phyloP scores from a whole-genome alignment of 352 stramenopile species.

The Globisporangium iwayamae region DNA sequence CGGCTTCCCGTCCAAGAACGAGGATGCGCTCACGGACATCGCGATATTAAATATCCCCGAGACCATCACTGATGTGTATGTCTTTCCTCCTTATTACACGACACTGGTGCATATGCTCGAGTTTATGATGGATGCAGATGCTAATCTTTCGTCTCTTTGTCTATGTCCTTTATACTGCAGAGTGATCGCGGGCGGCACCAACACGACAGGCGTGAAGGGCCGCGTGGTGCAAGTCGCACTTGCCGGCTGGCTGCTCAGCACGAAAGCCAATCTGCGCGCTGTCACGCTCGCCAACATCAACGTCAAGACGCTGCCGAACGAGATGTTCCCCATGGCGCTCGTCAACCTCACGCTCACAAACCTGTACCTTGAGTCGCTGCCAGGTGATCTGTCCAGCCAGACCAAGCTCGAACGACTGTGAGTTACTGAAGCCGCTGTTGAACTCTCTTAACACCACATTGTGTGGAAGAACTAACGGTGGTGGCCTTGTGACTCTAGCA shows the following conservation, averaged over 20 bases:
- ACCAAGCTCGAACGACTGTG: slow-evolving; percentile 12
- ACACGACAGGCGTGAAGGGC: slow-evolving; percentile 12
- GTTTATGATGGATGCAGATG: not conserved
- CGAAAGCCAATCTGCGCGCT: slow-evolving; percentile 9
- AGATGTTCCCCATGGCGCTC: slow-evolving; percentile 17
- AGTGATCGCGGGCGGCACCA: slow-evolving; percentile 12
- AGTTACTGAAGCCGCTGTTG: not conserved
- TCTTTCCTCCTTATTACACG: not conserved
- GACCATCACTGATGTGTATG: slow-evolving; percentile 7
- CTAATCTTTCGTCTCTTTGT: not conserved
- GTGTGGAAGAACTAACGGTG: not conserved
- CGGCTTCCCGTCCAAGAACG: slow-evolving; percentile 15
- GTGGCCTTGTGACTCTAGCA: not conserved
- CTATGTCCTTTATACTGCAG: not conserved
- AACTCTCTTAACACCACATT: not conserved
- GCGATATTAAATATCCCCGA: slow-evolving; percentile 10
- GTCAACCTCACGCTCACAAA: slow-evolving; percentile 14
- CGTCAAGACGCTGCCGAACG: slow-evolving; percentile 6
- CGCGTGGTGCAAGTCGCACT: slow-evolving; percentile 6
- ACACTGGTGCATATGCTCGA: not conserved
- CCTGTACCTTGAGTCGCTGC: slow-evolving; percentile 6
- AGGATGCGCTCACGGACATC: slow-evolving; percentile 13
- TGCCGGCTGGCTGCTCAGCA: slow-evolving; percentile 13
- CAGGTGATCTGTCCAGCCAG: slow-evolving; percentile 7
- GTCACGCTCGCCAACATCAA: slow-evolving; percentile 20